Conservation (phyloP, 176 grass and related monocot species). For the bread wheat (Triticum aestivum) region DNA sequence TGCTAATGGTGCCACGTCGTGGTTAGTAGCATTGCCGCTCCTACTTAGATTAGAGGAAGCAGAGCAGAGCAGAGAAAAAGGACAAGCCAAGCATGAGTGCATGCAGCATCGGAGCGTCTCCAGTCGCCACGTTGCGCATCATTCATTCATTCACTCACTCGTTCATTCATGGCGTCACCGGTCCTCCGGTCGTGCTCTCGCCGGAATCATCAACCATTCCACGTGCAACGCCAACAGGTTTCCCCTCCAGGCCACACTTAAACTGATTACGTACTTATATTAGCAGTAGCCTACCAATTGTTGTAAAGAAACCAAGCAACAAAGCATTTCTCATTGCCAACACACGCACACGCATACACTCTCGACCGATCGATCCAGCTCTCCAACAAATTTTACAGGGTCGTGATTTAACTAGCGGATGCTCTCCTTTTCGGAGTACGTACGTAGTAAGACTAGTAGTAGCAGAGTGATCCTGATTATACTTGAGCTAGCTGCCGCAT, state of each 20-base stretch:
- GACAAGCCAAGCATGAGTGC: neutral
- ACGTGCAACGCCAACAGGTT: slow-evolving; percentile 1
- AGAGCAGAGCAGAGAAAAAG: too few species aligned
- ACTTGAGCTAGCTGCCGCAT: too few species aligned
- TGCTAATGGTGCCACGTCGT: neutral
- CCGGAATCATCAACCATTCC: slow-evolving; percentile 8
- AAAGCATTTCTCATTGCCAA: slow-evolving; percentile 19
- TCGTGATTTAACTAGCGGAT: neutral
- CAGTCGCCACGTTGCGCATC: neutral
- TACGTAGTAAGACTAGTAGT: neutral
- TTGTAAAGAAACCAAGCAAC: slow-evolving; percentile 6
- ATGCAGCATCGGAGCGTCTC: neutral
- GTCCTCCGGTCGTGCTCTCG: neutral
- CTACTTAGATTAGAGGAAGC: too few species aligned
- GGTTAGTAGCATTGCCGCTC: too few species aligned
- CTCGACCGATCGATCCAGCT: neutral
- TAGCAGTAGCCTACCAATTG: neutral
- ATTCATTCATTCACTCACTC: neutral
- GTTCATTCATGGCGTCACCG: neutral
- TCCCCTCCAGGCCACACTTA: too few species aligned
- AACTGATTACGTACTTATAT: too few species aligned
- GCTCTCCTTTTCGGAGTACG: neutral
- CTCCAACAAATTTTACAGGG: slow-evolving; percentile 2
- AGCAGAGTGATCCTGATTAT: neutral
- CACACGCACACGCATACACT: neutral